A percentile compares a stretch with the other conserved stretches of the same genome.
These are phyloP conservation scores for Filobasidium floriforme DNA, from an alignment of 768 basidiomycete species.

Conservation along the genomic window DNA sequence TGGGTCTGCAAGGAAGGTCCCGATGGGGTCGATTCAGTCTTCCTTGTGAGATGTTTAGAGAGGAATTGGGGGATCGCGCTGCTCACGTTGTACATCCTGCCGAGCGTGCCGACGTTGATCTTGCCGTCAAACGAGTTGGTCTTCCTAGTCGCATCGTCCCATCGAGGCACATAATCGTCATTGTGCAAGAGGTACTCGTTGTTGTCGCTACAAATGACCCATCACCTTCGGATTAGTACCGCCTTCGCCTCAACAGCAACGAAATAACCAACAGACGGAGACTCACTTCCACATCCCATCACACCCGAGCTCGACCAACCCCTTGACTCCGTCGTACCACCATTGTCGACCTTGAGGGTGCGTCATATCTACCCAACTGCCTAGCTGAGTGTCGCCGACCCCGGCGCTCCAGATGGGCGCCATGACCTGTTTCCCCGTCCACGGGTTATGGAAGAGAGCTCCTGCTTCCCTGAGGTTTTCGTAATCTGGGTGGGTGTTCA, in stretches of 20 bases:
- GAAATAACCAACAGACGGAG: neutral
- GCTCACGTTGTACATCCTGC: constrained; percentile 38
- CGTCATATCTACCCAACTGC: constrained; percentile 43
- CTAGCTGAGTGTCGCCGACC: constrained; percentile 32
- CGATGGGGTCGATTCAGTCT: neutral
- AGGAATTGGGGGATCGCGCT: neutral
- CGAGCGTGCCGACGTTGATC: constrained; percentile 33
- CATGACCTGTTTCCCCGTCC: constrained; percentile 25
- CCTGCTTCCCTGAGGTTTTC: constrained; percentile 26
- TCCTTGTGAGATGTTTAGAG: constrained; percentile 9
- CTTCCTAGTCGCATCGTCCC: constrained; percentile 24
- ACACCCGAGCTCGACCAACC: constrained; percentile 35
- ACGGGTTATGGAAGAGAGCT: constrained; percentile 38
- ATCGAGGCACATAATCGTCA: constrained; percentile 29
- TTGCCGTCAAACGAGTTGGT: constrained; percentile 24
- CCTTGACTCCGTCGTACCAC: constrained; percentile 41
- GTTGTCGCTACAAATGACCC: constrained; percentile 34
- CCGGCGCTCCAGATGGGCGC: constrained; percentile 39
- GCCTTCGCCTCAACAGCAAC: neutral
- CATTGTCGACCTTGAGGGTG: constrained; percentile 34
- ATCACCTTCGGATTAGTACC: neutral
- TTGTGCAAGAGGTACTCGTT: constrained; percentile 42
- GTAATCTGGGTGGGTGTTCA: constrained; percentile 37
- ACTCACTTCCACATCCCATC: constrained; percentile 45
- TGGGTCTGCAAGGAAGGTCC: constrained; percentile 12